A percentile compares a stretch with the other conserved stretches of the same genome.
phyloP scores from a whole-genome alignment of 2,329 filamentous ascomycete genomes.

The Aspergillus brasiliensis region DNA sequence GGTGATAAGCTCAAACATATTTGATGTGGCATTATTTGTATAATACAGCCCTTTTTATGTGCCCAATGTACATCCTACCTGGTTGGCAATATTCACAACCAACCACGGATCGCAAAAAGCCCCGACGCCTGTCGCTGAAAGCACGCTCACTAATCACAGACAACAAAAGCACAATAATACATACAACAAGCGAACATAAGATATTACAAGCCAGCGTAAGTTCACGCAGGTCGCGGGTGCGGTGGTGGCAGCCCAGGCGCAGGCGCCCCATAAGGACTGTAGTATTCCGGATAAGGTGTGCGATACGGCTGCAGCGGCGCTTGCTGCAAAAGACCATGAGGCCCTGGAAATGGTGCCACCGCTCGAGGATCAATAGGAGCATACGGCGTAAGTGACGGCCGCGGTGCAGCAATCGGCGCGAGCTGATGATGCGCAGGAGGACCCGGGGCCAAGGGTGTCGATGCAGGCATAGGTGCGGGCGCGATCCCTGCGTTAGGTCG shows the following conservation, averaged over 20 bases:
- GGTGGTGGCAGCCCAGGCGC: slow-evolving; percentile 20
- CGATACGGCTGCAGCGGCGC: slow-evolving; percentile 27
- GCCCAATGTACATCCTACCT: not conserved
- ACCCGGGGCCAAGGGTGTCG: slow-evolving; percentile 18
- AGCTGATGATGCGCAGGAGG: slow-evolving; percentile 20
- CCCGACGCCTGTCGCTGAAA: slow-evolving; percentile 18
- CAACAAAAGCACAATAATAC: slow-evolving; percentile 6
- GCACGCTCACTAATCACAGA: slow-evolving; percentile 15
- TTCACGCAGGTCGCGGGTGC: slow-evolving; percentile 23
- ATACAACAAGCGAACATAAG: not conserved
- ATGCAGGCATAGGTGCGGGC: slow-evolving; percentile 20
- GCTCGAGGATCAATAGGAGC: slow-evolving; percentile 31
- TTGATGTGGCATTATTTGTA: not conserved
- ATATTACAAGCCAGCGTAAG: not conserved
- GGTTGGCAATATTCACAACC: not conserved
- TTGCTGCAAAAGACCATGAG: slow-evolving; percentile 21
- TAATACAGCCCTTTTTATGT: not conserved
- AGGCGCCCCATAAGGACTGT: slow-evolving; percentile 22
- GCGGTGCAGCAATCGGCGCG: slow-evolving; percentile 22
- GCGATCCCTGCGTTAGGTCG: slow-evolving; percentile 24
- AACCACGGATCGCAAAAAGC: slow-evolving; percentile 5
- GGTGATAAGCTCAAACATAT: too few species aligned
- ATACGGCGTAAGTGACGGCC: slow-evolving; percentile 27
- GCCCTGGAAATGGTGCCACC: slow-evolving; percentile 22
- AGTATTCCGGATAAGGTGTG: slow-evolving; percentile 28